Evolutionary conservation across 441 rosid genomes (phyloP).

Genomic region (Isatis lusitanica): DNA sequence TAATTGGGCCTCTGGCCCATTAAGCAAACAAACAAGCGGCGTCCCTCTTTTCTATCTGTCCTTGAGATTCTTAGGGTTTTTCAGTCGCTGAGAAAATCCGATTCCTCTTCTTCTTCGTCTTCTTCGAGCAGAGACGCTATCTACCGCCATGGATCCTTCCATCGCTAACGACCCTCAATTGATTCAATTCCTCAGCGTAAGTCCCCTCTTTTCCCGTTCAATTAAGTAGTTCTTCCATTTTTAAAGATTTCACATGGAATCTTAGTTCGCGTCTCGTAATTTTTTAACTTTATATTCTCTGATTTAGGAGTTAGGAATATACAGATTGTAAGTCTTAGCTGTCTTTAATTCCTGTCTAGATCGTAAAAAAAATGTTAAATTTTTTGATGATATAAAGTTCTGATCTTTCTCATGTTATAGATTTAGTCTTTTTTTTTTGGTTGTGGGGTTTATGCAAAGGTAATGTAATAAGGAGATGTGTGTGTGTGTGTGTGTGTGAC

Average conservation of each 20-base stretch:
- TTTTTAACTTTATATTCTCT: not conserved
- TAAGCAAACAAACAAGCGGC: not conserved
- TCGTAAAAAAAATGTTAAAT: not conserved
- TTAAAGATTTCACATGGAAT: not conserved
- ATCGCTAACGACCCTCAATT: conserved; percentile 56
- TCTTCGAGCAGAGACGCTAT: conserved; percentile 17
- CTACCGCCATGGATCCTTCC: conserved; percentile 54
- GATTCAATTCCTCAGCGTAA: conserved; percentile 64
- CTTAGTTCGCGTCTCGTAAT: not conserved
- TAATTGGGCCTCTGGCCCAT: not conserved
- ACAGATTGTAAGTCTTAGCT: not conserved
- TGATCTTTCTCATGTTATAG: not conserved
- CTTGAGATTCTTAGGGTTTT: conserved; percentile 7
- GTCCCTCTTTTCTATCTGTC: not conserved
- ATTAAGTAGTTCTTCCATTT: not conserved
- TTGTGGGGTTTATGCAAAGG: not conserved
- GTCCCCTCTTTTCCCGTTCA: conserved; percentile 5
- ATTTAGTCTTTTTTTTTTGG: not conserved
- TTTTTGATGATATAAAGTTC: no score
- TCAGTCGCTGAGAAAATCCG: not conserved
- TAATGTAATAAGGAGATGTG: not conserved
- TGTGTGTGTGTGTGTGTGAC: conserved; percentile 25
- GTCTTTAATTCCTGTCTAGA: not conserved
- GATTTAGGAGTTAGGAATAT: not conserved
- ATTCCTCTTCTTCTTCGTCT: not conserved